Evolutionary conservation across 1,284 basidiomycete species (phyloP), one percentile per base, ranked within the genome.

Genomic region (Vanrija humicola): DNA sequence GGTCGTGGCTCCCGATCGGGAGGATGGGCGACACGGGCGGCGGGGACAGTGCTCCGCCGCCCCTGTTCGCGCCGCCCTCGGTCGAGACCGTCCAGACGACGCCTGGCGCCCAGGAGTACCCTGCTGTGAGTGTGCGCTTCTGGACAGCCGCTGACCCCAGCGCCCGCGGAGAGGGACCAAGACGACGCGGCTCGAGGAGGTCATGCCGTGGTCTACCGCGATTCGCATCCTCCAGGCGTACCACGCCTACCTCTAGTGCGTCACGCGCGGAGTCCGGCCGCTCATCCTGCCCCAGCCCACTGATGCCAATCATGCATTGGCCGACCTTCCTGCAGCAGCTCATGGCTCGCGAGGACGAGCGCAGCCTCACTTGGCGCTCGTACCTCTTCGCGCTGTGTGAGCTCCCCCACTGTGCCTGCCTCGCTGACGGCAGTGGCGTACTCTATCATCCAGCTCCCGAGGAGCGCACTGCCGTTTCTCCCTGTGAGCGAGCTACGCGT

Each of bases 261-360:
- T 58, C 39, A 18, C 9, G 18, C 7, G 19, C 15, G 14, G 1
- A n/a, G 5, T 12, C 18, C 25, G 42, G 3, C 42, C 9, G 26
- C 43, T 16, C 21, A 14, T 10, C 38, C 44, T 23, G 21, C n/a
- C 45, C 16, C 48, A 66, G 64, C 45, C 62, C 66, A 0, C 50
- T 68, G n/a, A 55, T 68, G 52, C 64, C 66, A 2, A 53, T 68
- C 43, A 58, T 66, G 34, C 66, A 68, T 42, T 68, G 66, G 66
- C 66, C 66, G 14, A 64, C 63, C 4, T 66, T 66, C 48, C 62
- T 62, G 1, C 66, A 68, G 50, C 62, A 65, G 42, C 57, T 68
- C 23, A 52, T 66, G 9, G 59, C 63, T 15, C 46, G 66, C 15
- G 60, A 63, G 21, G 66, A 68, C 38, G 60, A 64, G 42, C 45